Base-by-base conservation (phyloP, 176 grass and related monocot species). In the Aegilops longissima region DNA sequence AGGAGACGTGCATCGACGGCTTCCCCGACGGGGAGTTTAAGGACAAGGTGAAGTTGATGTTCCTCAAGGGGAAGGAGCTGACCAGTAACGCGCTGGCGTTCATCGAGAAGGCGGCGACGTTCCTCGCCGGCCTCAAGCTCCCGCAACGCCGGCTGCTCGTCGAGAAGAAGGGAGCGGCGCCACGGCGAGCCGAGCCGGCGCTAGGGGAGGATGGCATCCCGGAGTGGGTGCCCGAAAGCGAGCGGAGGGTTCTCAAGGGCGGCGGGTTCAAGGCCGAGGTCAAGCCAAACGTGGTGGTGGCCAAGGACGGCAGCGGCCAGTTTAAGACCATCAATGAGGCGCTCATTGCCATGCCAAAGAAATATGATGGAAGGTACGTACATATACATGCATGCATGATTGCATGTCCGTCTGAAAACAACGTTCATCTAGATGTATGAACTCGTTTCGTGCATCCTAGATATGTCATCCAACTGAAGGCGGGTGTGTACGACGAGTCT, bases 271-370 rank as follows among this genome's bases (percentile, higher is more conserved):
- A 95, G 84, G 81, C 18, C 47, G 36, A 74, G 2, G 62, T 86
- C 45, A 92, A 73, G 76, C 63, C 96, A 1, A 86, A 87, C 70
- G 92, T 95, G 69, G 72, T 90, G 25, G 96, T 98, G 73, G 91
- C 96, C 0, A 91, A 86, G 89, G 97, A 99, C 76, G 94, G 90
- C 52, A 96, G 85, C 39, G 97, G 94, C 30, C 80, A 94, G 84
- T 96, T 96, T 73, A 94, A 86, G 83, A 92, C 90, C 80, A 96
- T 99, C 83, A 94, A 90, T 58, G 97, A 90, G 10, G 97, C 94
- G 54, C 82, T 99, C 30, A 70, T 49, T 8, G 89, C 92, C 78
- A 90, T 92, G 83, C 95, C 95, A 0, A 83, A 90, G 88, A 89
- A 71, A 25, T 76, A 90, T 39, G 12, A 16, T 8, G 94, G 81